Evolutionary conservation across 306 rosid species (phyloP).

Genomic region (Acacia melanoxylon): DNA sequence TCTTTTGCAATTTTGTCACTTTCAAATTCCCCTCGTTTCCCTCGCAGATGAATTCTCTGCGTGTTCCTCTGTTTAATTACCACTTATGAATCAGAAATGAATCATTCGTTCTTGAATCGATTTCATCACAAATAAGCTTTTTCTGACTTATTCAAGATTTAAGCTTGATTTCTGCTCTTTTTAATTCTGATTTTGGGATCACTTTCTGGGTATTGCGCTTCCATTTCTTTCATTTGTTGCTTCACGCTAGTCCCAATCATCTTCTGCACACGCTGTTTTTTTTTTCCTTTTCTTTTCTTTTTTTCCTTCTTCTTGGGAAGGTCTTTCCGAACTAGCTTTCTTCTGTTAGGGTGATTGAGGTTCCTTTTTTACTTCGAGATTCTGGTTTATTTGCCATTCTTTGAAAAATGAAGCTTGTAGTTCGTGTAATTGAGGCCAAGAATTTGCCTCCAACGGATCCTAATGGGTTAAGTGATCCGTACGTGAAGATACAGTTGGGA

Average conservation of each 20-base stretch:
- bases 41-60: not conserved
- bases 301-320: slow-evolving; percentile 9
- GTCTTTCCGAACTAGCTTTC: slow-evolving; percentile 27
- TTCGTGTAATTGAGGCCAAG: slow-evolving; percentile 87
- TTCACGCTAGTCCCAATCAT: not conserved
- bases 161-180: not conserved
- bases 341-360: slow-evolving; percentile 13
- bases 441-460: slow-evolving; percentile 82
- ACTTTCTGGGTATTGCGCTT: not conserved
- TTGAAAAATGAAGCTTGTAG: slow-evolving; percentile 70
- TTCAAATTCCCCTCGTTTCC: not conserved
- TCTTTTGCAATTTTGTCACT: slow-evolving; percentile 13
- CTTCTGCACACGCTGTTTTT: slow-evolving; percentile 23
- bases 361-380: slow-evolving; percentile 24
- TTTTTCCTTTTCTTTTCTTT: slow-evolving; percentile 28
- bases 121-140: slow-evolving; percentile 12
- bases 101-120: not conserved
- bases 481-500: slow-evolving; percentile 86
- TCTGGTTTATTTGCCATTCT: not conserved
- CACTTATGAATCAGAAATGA: not conserved
- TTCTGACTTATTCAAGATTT: not conserved
- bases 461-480: slow-evolving; percentile 92
- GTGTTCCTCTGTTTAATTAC: not conserved
- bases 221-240: not conserved
- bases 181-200: not conserved